Conservation (phyloP, 352 stramenopile genomes). For the Pythium aristosporum region DNA sequence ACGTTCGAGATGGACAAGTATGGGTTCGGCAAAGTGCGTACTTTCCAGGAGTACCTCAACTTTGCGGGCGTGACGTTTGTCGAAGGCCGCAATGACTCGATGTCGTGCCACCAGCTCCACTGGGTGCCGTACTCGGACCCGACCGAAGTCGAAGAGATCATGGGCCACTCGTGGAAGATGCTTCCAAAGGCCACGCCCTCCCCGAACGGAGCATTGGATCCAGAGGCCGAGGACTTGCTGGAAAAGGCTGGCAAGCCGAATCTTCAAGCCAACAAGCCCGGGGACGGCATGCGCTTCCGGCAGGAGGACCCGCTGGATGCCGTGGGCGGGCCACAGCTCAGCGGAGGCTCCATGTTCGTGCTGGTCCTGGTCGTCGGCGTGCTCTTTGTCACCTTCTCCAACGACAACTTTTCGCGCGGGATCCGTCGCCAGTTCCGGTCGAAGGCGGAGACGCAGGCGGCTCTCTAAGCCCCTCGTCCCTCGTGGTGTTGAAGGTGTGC, state of each 20-base stretch:
- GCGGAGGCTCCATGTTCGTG: constrained; percentile 42
- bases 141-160: constrained; percentile 31
- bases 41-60: constrained; percentile 38
- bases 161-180: constrained; percentile 27
- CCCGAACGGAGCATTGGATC: constrained; percentile 5
- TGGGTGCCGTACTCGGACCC: constrained; percentile 41
- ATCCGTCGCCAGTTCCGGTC: constrained; percentile 50
- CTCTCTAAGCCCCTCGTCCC: constrained; percentile 21
- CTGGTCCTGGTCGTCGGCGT: constrained; percentile 56
- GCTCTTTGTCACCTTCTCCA: constrained; percentile 65
- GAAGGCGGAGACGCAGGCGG: constrained; percentile 33
- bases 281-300: constrained; percentile 35
- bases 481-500: constrained; percentile 2
- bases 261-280: constrained; percentile 24
- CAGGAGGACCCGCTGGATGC: constrained; percentile 40
- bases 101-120: constrained; percentile 42
- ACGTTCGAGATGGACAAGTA: constrained; percentile 40
- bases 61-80: constrained; percentile 38
- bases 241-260: constrained; percentile 26
- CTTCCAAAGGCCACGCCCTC: constrained; percentile 9
- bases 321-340: constrained; percentile 22
- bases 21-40: constrained; percentile 32
- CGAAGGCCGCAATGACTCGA: constrained; percentile 26
- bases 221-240: constrained; percentile 18
- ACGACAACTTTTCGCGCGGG: constrained; percentile 54